Base-by-base conservation (phyloP, 129 eudicot genomes). In the Centrapalus pauciflorus region DNA sequence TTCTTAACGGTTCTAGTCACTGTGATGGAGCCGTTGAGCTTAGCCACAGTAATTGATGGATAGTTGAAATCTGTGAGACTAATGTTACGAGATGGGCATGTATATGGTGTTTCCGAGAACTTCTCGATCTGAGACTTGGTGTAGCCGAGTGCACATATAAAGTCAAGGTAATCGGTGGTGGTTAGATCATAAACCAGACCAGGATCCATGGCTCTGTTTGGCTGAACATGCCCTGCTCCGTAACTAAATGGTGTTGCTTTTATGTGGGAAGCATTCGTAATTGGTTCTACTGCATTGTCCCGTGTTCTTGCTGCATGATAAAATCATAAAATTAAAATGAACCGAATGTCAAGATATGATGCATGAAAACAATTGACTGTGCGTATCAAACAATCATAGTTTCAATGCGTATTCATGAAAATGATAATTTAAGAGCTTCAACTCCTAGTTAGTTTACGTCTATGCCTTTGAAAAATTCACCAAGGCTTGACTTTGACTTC, bases 121-220 rank as follows among this genome's bases (percentile, higher is more conserved):
- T 72, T 61, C 7, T 49, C 27, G 3, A 89, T 77, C 26, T 83
- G 95, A 33, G 95, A 71, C 49, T 75, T 55, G 67, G 76, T 81
- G 77, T 83, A 81, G 5, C 80, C 86, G 8, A 81, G 82, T 32
- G 88, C 72, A 45, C 96, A 86, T 21, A 89, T 56, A 40, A 89
- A 86, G 77, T 75, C 72, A 37, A 85, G 77, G 83, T 89, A 77
- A 56, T 81, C 84, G 1, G 29, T 34, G 1, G 66, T 69, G 10
- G 64, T 72, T 56, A 85, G 51, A 48, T 89, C 96, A 17, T 89
- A 86, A 38, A 89, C 95, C 68, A 86, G 43, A 7, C 96, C 96
- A 13, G 96, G 96, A 66, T 89, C 84, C 96, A 86, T 77, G 16
- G 96, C 96, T 19, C 87, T 78, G 84, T 86, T 86, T 26, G 96